Evolutionary conservation across 2,329 filamentous ascomycete genomes (phyloP).

Genomic region (Drechslera avenae): DNA sequence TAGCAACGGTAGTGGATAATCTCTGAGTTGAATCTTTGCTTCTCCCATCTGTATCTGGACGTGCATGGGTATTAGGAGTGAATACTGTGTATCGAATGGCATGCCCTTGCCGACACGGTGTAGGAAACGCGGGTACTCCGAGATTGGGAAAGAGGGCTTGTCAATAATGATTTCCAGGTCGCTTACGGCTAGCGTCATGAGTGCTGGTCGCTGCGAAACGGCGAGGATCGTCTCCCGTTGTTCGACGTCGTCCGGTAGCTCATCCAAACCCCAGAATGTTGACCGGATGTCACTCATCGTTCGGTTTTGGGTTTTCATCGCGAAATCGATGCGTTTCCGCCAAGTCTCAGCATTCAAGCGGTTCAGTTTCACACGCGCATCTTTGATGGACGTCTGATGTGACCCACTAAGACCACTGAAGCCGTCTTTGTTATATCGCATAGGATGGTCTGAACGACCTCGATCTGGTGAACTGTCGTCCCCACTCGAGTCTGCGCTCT

Average conservation of each 20-base stretch:
- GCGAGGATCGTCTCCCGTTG: conserved; percentile 85
- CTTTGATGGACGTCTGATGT: conserved; percentile 73
- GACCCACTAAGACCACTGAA: conserved; percentile 72
- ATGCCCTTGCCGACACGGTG: conserved; percentile 95
- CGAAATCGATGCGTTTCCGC: conserved; percentile 86
- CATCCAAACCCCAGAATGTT: conserved; percentile 81
- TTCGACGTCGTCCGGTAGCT: conserved; percentile 78
- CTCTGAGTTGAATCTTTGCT: conserved; percentile 80
- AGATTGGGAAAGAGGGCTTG: conserved; percentile 87
- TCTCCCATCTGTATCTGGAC: conserved; percentile 90
- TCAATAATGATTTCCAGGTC: conserved; percentile 86
- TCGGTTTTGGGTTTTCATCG: conserved; percentile 69
- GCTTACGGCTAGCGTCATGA: conserved; percentile 79
- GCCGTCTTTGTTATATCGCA: conserved; percentile 79
- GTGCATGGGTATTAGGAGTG: conserved; percentile 86
- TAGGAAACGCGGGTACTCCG: conserved; percentile 81
- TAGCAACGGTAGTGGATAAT: conserved; percentile 90
- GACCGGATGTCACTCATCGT: conserved; percentile 79
- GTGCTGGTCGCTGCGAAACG: conserved; percentile 80
- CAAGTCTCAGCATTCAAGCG: conserved; percentile 86
- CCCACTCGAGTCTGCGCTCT: conserved; percentile 43
- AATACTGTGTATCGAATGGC: conserved; percentile 88
- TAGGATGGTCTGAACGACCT: conserved; percentile 52
- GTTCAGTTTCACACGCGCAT: conserved; percentile 77
- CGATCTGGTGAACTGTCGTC: conserved; percentile 30